phyloP scores from a whole-genome alignment of 2,329 filamentous ascomycete species.

The Pseudopyrenochaeta lycopersici region DNA sequence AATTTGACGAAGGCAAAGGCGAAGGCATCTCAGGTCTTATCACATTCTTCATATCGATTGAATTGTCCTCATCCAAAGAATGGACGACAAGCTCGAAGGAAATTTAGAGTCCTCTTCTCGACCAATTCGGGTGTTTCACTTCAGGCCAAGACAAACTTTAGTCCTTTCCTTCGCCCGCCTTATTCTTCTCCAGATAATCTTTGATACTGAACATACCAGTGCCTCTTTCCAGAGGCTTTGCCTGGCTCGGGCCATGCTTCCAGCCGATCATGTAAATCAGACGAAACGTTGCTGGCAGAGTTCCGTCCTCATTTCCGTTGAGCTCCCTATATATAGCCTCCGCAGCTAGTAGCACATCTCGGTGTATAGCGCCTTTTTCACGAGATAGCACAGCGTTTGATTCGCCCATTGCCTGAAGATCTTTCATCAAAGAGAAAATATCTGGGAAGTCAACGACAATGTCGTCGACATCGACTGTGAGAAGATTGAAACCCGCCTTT shows the following conservation, averaged over 20 bases:
- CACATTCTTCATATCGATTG: too few relatives aligned
- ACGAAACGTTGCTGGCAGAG: constrained; percentile 85
- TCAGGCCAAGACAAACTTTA: not conserved
- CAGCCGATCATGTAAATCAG: constrained; percentile 99
- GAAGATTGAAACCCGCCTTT: constrained; percentile 89
- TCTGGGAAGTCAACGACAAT: constrained; percentile 95
- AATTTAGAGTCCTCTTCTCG: not conserved
- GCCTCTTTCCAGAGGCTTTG: constrained; percentile 81
- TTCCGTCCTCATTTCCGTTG: constrained; percentile 76
- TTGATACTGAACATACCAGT: constrained; percentile 89
- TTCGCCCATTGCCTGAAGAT: constrained; percentile 96
- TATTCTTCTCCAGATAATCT: constrained; percentile 71
- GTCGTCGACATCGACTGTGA: constrained; percentile 97
- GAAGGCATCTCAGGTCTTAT: too few relatives aligned
- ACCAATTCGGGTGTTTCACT: not conserved
- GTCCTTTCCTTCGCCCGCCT: constrained; percentile 22
- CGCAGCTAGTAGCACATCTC: constrained; percentile 85
- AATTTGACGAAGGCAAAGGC: too few relatives aligned
- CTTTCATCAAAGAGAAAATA: constrained; percentile 88
- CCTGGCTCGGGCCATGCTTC: constrained; percentile 84
- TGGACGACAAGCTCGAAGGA: too few relatives aligned
- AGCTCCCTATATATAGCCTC: constrained; percentile 89
- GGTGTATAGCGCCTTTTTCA: constrained; percentile 76
- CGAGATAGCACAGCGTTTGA: constrained; percentile 87
- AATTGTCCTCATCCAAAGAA: too few relatives aligned